phyloP scores from a whole-genome alignment of 306 rosid genomes.

The Malus sylvestris region DNA sequence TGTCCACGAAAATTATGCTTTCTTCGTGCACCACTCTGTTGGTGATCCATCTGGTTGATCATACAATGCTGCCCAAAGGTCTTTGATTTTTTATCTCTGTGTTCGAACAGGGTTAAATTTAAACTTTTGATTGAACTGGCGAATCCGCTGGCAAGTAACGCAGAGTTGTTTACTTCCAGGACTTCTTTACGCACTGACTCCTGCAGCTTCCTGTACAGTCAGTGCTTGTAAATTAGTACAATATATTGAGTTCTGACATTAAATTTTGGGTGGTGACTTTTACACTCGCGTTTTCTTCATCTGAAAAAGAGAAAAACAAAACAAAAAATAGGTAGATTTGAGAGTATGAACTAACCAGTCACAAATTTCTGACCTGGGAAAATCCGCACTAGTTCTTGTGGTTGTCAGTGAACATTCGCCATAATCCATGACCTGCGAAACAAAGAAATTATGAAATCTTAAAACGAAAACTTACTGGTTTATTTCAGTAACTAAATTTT shows the following conservation, averaged over 20 bases:
- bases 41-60: slow-evolving; percentile 22
- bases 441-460: no score
- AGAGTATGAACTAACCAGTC: not conserved
- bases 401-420: not conserved
- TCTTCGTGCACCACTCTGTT: slow-evolving; percentile 27
- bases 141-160: slow-evolving; percentile 28
- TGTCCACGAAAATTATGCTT: slow-evolving; percentile 17
- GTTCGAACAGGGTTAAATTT: slow-evolving; percentile 28
- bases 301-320: not conserved
- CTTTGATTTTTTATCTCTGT: slow-evolving; percentile 23
- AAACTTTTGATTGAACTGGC: not conserved
- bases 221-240: slow-evolving; percentile 19
- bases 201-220: slow-evolving; percentile 39
- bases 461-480: no score
- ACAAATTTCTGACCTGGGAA: slow-evolving; percentile 1
- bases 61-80: slow-evolving; percentile 21
- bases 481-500: not conserved
- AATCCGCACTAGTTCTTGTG: not conserved
- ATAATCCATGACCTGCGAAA: not conserved
- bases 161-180: slow-evolving; percentile 16
- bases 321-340: not conserved
- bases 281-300: no score
- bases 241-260: slow-evolving; percentile 3
- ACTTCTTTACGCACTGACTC: slow-evolving; percentile 21
- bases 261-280: not conserved